Evolutionary conservation across 192 early-diverging fungal genomes (phyloP).

Genomic region (Coemansia sp.): DNA sequence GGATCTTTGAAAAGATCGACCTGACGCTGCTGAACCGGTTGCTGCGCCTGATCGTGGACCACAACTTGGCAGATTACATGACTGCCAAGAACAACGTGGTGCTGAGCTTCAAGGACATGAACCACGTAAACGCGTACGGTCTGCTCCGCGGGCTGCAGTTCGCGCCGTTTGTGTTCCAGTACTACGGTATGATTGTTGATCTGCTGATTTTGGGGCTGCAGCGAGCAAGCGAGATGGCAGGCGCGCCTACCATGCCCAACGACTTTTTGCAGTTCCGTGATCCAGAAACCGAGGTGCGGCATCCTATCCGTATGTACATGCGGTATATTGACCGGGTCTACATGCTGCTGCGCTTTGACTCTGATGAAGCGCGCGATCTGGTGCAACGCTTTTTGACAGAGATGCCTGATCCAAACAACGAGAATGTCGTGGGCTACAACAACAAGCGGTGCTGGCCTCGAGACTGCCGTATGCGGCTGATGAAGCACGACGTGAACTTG

Average conservation of each 20-base stretch:
- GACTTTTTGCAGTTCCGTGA: conserved; percentile 97
- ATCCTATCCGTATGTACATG: conserved; percentile 95
- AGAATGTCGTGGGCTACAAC: conserved; percentile 97
- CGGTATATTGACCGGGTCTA: conserved; percentile 92
- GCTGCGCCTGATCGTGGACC: conserved; percentile 93
- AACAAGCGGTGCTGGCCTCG: conserved; percentile 99
- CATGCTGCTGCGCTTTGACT: conserved; percentile 91
- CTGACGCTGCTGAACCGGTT: conserved; percentile 91
- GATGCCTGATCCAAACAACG: conserved; percentile 98
- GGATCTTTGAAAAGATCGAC: conserved; percentile 96
- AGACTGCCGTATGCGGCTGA: conserved; percentile 97
- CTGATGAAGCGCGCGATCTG: conserved; percentile 82
- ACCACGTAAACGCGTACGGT: conserved; percentile 96
- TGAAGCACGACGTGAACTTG: conserved; percentile 98
- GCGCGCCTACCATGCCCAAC: conserved; percentile 86
- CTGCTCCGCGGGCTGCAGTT: conserved; percentile 98
- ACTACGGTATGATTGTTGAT: conserved; percentile 96
- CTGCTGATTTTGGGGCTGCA: conserved; percentile 90
- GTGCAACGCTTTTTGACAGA: conserved; percentile 97
- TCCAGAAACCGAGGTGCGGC: conserved; percentile 84
- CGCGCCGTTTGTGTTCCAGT: conserved; percentile 96
- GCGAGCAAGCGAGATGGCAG: conserved; percentile 95
- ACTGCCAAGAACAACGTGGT: conserved; percentile 99
- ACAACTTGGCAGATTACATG: conserved; percentile 99
- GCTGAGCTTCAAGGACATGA: conserved; percentile 98